A percentile compares a stretch with the other conserved stretches of the same genome.
phyloP scores from a whole-genome alignment of 139 green algal genomes.

The Deuterostichococcus epilithicus region DNA sequence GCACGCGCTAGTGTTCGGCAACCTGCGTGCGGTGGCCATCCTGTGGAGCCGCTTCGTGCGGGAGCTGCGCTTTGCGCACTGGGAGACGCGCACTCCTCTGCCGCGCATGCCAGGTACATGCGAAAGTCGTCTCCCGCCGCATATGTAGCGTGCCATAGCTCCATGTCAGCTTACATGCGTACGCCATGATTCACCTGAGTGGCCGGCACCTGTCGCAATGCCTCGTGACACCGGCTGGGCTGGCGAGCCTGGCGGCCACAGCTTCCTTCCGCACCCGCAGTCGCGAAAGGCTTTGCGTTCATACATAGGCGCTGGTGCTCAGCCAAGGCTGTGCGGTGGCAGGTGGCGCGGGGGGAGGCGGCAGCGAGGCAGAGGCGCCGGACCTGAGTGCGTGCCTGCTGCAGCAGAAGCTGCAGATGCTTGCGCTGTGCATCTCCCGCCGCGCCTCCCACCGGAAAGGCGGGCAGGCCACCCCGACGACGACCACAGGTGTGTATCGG shows the following conservation, averaged over 20 bases:
- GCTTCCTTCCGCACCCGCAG: too few species aligned
- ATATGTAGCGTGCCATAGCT: too few species aligned
- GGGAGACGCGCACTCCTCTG: conserved; percentile 50
- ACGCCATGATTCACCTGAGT: too few species aligned
- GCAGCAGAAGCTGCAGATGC: conserved; percentile 85
- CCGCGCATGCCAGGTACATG: conserved; percentile 45
- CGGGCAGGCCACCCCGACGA: background rate
- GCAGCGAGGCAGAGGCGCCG: conserved; percentile 17
- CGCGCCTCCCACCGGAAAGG: background rate
- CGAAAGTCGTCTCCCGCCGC: too few species aligned
- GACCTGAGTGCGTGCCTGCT: conserved; percentile 57
- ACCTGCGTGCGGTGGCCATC: conserved; percentile 53
- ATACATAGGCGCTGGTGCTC: too few species aligned
- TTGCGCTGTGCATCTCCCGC: conserved; percentile 65
- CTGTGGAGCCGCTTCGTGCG: conserved; percentile 63
- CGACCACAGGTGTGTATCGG: background rate
- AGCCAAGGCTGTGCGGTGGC: too few species aligned
- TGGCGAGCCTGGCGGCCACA: too few species aligned
- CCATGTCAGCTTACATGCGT: too few species aligned
- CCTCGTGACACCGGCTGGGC: too few species aligned
- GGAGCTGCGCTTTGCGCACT: conserved; percentile 57
- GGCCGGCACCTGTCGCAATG: background rate
- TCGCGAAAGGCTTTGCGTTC: too few species aligned
- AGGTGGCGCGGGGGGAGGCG: background rate
- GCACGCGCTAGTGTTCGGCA: conserved; percentile 66